phyloP scores from a whole-genome alignment of 805 yeast genomes.

The Metschnikowia kunwiensis region DNA sequence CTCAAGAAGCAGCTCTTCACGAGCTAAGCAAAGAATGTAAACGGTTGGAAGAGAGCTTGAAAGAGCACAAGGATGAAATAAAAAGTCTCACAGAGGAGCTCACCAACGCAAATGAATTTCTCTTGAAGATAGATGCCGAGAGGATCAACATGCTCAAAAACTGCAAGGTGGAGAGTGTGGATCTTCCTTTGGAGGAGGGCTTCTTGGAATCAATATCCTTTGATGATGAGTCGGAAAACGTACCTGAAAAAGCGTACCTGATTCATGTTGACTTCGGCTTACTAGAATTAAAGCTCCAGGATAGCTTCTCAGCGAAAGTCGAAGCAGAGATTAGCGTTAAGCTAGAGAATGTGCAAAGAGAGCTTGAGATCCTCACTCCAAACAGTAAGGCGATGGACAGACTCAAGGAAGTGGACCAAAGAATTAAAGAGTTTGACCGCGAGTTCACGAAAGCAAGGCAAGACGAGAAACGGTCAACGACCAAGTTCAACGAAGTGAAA shows the following conservation, averaged over 20 bases:
- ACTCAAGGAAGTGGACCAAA: slow-evolving; percentile 61
- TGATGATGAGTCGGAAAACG: slow-evolving; percentile 45
- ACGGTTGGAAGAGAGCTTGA: slow-evolving; percentile 17
- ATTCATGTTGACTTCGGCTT: slow-evolving; percentile 55
- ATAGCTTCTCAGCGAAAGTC: slow-evolving; percentile 35
- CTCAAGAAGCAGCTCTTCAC: not conserved
- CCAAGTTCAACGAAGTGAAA: slow-evolving; percentile 58
- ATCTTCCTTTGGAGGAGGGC: slow-evolving; percentile 61
- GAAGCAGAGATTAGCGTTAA: slow-evolving; percentile 36
- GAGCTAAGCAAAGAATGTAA: slow-evolving; percentile 5
- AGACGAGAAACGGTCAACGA: slow-evolving; percentile 52
- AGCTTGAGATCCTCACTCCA: slow-evolving; percentile 60
- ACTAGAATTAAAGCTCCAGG: slow-evolving; percentile 43
- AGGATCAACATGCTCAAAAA: slow-evolving; percentile 58
- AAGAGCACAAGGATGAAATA: slow-evolving; percentile 38
- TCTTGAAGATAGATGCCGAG: slow-evolving; percentile 53
- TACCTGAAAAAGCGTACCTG: slow-evolving; percentile 38
- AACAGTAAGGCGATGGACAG: slow-evolving; percentile 78
- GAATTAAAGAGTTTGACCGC: slow-evolving; percentile 56
- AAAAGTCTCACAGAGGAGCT: slow-evolving; percentile 29
- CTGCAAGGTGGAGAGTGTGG: slow-evolving; percentile 70
- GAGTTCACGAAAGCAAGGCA: slow-evolving; percentile 64
- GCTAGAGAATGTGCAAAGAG: slow-evolving; percentile 34
- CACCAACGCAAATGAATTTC: slow-evolving; percentile 47
- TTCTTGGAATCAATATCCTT: slow-evolving; percentile 59